Evolutionary conservation across 2,329 filamentous ascomycete genomes (phyloP), one percentile per base, ranked within the genome.

Genomic region (Aspergillus sergii): DNA sequence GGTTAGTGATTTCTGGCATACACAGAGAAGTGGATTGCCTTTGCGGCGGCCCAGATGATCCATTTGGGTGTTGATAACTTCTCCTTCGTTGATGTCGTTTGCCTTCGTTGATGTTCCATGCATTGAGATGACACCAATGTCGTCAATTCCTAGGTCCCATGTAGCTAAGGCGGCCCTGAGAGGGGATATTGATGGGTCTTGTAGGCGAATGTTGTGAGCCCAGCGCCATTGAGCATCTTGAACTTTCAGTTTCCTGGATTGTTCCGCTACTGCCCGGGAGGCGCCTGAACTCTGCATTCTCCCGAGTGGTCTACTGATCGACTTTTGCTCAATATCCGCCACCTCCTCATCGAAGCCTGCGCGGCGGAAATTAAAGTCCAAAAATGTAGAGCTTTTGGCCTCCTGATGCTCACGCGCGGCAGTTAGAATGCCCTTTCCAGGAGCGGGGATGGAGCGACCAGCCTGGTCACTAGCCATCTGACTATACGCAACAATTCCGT

Each of bases 1-100:
- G 57, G 94, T 98, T 64, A 98, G 88, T 79, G 94, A 97, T 81
- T 98, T 98, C 81, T 98, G 94, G 89, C 97, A 97, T 77, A 98
- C 92, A 82, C 92, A 94, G 2, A 69, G 82, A 19, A 98, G 84
- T 21, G 94, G 93, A 75, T 98, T 97, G 73, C 94, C 94, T 88
- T 97, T 96, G 79, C 89, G 90, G 72, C 94, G 91, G 69, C 94
- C 94, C 50, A 98, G 89, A 76, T 98, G 94, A 68, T 88, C 88
- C 79, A 98, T 88, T 81, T 98, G 94, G 76, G 96, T 88, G 84
- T 94, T 96, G 71, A 98, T 90, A 74, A 97, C 94, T 50, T 93
- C 93, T 16, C 94, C 97, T 79, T 98, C 94, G 81, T 98, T 98
- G 89, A 97, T 97, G 84, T 98, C 94, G 79, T 98, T 98, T 70